phyloP scores from a whole-genome alignment of 495 filamentous ascomycete genomes.

The Penicillium pulvis region DNA sequence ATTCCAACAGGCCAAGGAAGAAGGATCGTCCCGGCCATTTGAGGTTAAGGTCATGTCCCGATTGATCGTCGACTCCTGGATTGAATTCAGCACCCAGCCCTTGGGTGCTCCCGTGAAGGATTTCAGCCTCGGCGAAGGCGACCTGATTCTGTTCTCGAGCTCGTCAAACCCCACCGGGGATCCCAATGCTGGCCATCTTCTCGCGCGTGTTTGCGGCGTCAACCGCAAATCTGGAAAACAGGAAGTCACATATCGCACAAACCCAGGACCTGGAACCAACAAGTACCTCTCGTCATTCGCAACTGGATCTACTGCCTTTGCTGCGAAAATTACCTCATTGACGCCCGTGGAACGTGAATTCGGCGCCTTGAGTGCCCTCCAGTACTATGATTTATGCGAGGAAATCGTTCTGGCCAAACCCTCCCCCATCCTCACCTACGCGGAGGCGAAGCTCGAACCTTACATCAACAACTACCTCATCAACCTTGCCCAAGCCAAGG shows the following conservation, averaged over 20 bases:
- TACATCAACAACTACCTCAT: constrained; percentile 76
- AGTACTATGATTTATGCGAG: constrained; percentile 93
- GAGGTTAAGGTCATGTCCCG: constrained; percentile 84
- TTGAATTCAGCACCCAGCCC: constrained; percentile 85
- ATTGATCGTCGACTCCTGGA: constrained; percentile 85
- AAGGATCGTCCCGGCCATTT: constrained; percentile 73
- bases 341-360: constrained; percentile 94
- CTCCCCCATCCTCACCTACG: constrained; percentile 79
- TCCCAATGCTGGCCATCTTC: constrained; percentile 69
- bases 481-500: constrained; percentile 89
- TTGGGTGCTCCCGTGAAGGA: constrained; percentile 69
- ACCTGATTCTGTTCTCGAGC: constrained; percentile 83
- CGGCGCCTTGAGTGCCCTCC: constrained; percentile 81
- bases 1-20: constrained; percentile 86
- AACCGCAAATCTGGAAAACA: constrained; percentile 74
- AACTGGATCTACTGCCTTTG: constrained; percentile 66
- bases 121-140: constrained; percentile 74
- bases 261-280: constrained; percentile 54
- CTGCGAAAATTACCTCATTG: constrained; percentile 82
- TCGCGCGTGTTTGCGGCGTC: constrained; percentile 79
- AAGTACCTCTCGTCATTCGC: constrained; percentile 52
- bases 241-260: constrained; percentile 84
- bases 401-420: constrained; percentile 88
- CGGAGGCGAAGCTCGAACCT: constrained; percentile 65
- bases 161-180: constrained; percentile 64